Percentiles rank a stretch among this genome's conserved stretches.
These are phyloP conservation scores for Metschnikowia orientalis DNA, from an alignment of 805 yeast species.

Conservation along the genomic window DNA sequence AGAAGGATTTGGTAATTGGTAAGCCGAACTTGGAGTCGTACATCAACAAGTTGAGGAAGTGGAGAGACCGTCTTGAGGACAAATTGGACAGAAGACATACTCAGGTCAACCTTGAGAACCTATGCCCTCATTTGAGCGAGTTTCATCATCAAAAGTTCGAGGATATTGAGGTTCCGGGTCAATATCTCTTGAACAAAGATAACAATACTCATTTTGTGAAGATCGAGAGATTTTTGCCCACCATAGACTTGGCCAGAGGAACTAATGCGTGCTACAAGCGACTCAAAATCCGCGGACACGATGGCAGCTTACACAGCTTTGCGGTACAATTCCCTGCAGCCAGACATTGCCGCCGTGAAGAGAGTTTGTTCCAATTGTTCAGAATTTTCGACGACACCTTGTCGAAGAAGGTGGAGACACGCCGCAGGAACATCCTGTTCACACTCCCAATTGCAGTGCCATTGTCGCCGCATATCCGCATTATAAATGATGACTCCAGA, in stretches of 20 bases:
- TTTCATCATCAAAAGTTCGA: constrained; percentile 98
- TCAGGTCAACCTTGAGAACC: constrained; percentile 75
- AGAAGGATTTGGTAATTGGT: constrained; percentile 79
- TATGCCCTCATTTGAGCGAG: constrained; percentile 92
- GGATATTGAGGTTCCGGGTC: constrained; percentile 97
- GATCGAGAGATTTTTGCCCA: constrained; percentile 88
- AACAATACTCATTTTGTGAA: constrained; percentile 86
- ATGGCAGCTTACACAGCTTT: constrained; percentile 86
- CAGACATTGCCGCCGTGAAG: constrained; percentile 95
- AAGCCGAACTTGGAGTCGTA: constrained; percentile 89
- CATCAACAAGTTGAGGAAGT: constrained; percentile 73
- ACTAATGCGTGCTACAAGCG: constrained; percentile 88
- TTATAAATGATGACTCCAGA: constrained; percentile 75
- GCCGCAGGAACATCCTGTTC: constrained; percentile 78
- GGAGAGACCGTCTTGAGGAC: constrained; percentile 92
- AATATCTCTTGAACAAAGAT: constrained; percentile 83
- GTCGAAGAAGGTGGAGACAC: constrained; percentile 76
- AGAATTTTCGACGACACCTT: constrained; percentile 81
- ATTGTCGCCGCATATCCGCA: constrained; percentile 87
- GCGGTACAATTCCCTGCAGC: constrained; percentile 98
- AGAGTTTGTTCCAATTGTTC: constrained; percentile 86
- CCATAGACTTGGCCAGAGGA: constrained; percentile 83
- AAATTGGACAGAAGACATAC: constrained; percentile 82
- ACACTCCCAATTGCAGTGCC: constrained; percentile 92
- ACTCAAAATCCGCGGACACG: constrained; percentile 85